Evolutionary conservation across 345 rosid genomes (phyloP).

Genomic region (Camelina hispida): DNA sequence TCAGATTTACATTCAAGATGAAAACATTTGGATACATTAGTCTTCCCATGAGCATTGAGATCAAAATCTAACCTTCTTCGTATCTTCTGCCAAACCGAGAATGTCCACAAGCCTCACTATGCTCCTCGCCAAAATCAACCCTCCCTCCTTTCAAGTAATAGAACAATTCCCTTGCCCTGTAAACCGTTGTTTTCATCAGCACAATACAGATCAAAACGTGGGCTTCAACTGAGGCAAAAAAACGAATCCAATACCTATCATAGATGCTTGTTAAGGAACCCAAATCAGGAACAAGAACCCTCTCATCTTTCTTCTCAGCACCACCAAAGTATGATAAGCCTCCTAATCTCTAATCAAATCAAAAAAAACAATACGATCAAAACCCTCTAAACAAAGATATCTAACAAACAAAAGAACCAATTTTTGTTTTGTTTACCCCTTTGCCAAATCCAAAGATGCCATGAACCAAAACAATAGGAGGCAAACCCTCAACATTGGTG

Average conservation of each 20-base stretch:
- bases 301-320: conserved; percentile 97
- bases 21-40: neutral
- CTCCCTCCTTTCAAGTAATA: conserved; percentile 93
- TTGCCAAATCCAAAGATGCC: conserved; percentile 99
- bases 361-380: conserved; percentile 33
- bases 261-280: conserved; percentile 92
- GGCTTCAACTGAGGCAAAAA: conserved; percentile 9
- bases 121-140: conserved; percentile 95
- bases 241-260: conserved; percentile 62
- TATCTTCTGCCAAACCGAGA: conserved; percentile 84
- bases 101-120: conserved; percentile 88
- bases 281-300: conserved; percentile 96
- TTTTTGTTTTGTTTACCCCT: conserved; percentile 57
- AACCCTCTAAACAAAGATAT: conserved; percentile 28
- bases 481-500: conserved; percentile 51
- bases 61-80: conserved; percentile 58
- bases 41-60: neutral
- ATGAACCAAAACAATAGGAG: conserved; percentile 94
- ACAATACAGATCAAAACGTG: conserved; percentile 7
- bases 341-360: conserved; percentile 66
- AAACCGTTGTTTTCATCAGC: conserved; percentile 35
- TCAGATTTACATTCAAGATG: conserved; percentile 11
- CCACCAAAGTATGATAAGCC: conserved; percentile 95
- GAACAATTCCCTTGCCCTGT: conserved; percentile 86
- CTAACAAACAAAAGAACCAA: neutral